Conservation (phyloP, 2,329 filamentous ascomycete species). For the Fusarium sp. region DNA sequence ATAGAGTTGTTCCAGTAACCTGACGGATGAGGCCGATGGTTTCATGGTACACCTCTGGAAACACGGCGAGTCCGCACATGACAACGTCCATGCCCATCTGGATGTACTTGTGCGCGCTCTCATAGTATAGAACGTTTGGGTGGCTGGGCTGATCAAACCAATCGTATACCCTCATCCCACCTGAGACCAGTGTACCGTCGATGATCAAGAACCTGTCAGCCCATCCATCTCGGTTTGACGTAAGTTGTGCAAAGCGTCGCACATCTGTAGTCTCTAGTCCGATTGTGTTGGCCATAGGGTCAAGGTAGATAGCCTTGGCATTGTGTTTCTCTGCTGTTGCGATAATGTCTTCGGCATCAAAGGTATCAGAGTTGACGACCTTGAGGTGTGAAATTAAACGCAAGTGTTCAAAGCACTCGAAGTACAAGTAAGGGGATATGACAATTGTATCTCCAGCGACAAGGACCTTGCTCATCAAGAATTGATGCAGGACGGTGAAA, state of each 20-base stretch:
- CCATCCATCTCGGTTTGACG: conserved; percentile 14
- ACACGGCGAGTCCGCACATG: conserved; percentile 28
- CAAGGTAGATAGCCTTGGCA: conserved; percentile 27
- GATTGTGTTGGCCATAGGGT: conserved; percentile 30
- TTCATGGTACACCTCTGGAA: conserved; percentile 17
- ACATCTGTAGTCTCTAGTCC: conserved; percentile 23
- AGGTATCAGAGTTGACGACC: conserved; percentile 18
- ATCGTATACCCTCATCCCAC: conserved; percentile 22
- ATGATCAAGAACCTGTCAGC: conserved; percentile 21
- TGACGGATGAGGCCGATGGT: conserved; percentile 26
- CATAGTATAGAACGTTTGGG: conserved; percentile 24
- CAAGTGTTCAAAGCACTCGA: conserved; percentile 27
- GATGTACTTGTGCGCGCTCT: conserved; percentile 29
- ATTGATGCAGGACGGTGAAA: conserved; percentile 25
- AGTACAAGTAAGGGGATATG: conserved; percentile 29
- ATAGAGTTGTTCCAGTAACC: conserved; percentile 24
- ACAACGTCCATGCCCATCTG: conserved; percentile 31
- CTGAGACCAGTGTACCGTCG: conserved; percentile 19
- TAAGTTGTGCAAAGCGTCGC: conserved; percentile 18
- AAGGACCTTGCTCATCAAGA: conserved; percentile 28
- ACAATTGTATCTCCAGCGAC: conserved; percentile 20
- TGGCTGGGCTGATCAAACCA: conserved; percentile 23
- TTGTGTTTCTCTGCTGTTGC: conserved; percentile 24
- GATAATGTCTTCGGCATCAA: conserved; percentile 29
- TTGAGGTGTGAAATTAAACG: conserved; percentile 19